Conservation (phyloP, 2,329 filamentous ascomycete species). For the Periconia digitata region DNA sequence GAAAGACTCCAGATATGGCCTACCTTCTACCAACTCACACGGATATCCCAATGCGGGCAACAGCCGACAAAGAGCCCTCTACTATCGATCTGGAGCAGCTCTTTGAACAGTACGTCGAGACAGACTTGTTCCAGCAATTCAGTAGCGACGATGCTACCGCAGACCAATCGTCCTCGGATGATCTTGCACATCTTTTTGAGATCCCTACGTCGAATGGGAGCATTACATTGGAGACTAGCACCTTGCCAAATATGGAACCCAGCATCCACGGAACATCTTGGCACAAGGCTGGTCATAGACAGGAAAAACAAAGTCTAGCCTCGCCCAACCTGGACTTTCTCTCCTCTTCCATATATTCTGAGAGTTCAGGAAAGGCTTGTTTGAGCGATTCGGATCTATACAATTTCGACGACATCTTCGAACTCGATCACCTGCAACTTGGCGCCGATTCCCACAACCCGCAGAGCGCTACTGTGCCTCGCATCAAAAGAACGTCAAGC, state of each 20-base stretch:
- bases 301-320: slow-evolving; percentile 54
- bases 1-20: slow-evolving; percentile 29
- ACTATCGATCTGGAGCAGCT: slow-evolving; percentile 62
- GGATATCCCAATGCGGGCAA: slow-evolving; percentile 46
- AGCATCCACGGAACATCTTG: slow-evolving; percentile 55
- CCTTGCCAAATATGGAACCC: slow-evolving; percentile 51
- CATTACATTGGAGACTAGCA: slow-evolving; percentile 49
- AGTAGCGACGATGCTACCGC: slow-evolving; percentile 46
- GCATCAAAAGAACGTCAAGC: slow-evolving; percentile 20
- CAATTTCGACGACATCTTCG: slow-evolving; percentile 34
- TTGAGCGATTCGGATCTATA: slow-evolving; percentile 36
- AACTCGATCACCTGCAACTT: slow-evolving; percentile 23
- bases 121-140: slow-evolving; percentile 53
- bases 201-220: slow-evolving; percentile 55
- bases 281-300: slow-evolving; percentile 55
- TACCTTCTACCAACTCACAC: slow-evolving; percentile 27
- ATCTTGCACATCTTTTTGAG: slow-evolving; percentile 56
- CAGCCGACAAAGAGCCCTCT: slow-evolving; percentile 53
- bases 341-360: slow-evolving; percentile 33
- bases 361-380: slow-evolving; percentile 32
- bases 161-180: slow-evolving; percentile 52
- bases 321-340: slow-evolving; percentile 30
- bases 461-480: slow-evolving; percentile 34
- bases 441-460: slow-evolving; percentile 33
- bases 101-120: slow-evolving; percentile 65